Evolutionary conservation across 2,329 filamentous ascomycete genomes (phyloP), one percentile per base, ranked within the genome.

Genomic region (Thermoascus crustaceus): DNA sequence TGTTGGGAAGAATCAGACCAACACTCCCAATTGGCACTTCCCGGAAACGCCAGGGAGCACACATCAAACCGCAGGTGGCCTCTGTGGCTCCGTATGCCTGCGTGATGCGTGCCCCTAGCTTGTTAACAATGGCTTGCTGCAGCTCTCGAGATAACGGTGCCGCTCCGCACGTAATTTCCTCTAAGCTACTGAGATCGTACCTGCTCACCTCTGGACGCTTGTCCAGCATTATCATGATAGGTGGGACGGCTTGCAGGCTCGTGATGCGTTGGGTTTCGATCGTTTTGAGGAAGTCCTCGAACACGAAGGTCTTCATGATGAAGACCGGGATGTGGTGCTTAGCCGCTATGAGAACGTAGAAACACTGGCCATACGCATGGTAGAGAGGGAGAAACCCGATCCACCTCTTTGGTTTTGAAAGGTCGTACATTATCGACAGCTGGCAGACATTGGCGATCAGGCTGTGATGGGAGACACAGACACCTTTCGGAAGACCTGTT

Each of bases 401-500:
- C 40, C 58, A 64, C 39, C 64, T 64, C 25, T 58, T 55, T 31
- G 67, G 59, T 45, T 69, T 71, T 2, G 76, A 67, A 0, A 69
- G 64, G n/a, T 70, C 55, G 44, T 67, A 62, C n/a, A 71, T 65
- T 10, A 76, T 73, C 40, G 82, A 77, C 9, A 66, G 49, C 45
- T 26, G 24, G 24, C 7, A 13, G 10, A 76, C 73, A 53, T 89
- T 89, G 42, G 83, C 72, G 27, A 87, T 73, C 50, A 85, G 84
- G 46, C 85, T 82, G 40, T 69, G 66, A 58, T 93, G 85, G n/a
- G 78, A 77, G 44, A 91, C 82, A 60, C 83, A 78, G 9, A 91
- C 85, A 7, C 86, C 86, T 56, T 93, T 93, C 7, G 85, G 84
- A 3, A 86, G 70, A 5, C 86, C 85, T 0, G 86, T 93, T 1